phyloP scores from a whole-genome alignment of 768 basidiomycete species.

The Hirschioporus abietinus region DNA sequence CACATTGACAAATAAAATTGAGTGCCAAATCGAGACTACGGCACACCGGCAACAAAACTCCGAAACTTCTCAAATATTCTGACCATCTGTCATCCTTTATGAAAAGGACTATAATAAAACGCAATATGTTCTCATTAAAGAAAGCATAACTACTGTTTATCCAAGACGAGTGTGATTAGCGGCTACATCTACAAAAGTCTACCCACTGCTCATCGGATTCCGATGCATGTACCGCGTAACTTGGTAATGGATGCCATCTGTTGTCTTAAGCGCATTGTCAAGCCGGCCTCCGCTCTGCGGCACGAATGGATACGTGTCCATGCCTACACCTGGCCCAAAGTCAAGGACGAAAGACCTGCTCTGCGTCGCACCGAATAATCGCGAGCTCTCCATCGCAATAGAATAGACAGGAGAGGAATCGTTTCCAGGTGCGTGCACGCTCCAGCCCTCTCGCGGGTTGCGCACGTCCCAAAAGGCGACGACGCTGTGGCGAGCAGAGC shows the following conservation, averaged over 20 bases:
- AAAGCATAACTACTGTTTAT: neutral
- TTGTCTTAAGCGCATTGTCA: neutral
- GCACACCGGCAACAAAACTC: too few species aligned
- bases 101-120: too few species aligned
- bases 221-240: neutral
- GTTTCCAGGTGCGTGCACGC: slow-evolving; percentile 75
- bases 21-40: too few species aligned
- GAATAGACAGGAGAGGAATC: slow-evolving; percentile 77
- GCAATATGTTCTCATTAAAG: neutral
- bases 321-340: slow-evolving; percentile 61
- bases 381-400: slow-evolving; percentile 67
- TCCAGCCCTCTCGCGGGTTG: slow-evolving; percentile 57
- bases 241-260: neutral
- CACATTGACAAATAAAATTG: too few species aligned
- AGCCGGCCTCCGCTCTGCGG: neutral
- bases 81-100: too few species aligned
- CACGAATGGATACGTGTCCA: slow-evolving; percentile 48
- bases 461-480: slow-evolving; percentile 83
- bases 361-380: slow-evolving; percentile 75
- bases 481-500: slow-evolving; percentile 70
- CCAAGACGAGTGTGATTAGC: too few species aligned
- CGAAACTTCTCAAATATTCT: too few species aligned
- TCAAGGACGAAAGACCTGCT: slow-evolving; percentile 74
- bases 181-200: neutral
- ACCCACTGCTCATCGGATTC: neutral